Conservation (phyloP, 1,284 basidiomycete genomes). For the Leccinum cinnamomeum region DNA sequence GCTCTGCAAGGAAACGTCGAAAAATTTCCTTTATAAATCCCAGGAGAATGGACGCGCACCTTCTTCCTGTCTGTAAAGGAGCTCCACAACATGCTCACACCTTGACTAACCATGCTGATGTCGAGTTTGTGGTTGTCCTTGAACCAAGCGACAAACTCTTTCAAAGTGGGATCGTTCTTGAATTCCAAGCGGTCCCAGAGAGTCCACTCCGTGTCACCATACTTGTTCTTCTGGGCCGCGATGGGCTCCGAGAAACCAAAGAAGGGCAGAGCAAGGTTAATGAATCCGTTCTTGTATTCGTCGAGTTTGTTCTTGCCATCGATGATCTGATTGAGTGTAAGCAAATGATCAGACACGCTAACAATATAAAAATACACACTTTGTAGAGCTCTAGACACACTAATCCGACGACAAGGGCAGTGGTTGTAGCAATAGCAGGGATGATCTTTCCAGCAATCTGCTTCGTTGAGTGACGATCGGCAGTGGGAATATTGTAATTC, state of each 20-base stretch:
- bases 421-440: slow-evolving; percentile 98
- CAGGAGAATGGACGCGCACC: slow-evolving; percentile 41
- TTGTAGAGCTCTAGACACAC: slow-evolving; percentile 98
- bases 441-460: slow-evolving; percentile 99
- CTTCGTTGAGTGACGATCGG: slow-evolving; percentile 95
- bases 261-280: slow-evolving; percentile 98
- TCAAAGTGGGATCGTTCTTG: slow-evolving; percentile 84
- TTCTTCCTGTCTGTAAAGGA: slow-evolving; percentile 91
- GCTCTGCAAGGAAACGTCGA: slow-evolving; percentile 49
- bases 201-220: slow-evolving; percentile 90
- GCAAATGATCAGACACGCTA: not conserved
- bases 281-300: slow-evolving; percentile 97
- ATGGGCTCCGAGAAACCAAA: slow-evolving; percentile 99
- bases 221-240: slow-evolving; percentile 88
- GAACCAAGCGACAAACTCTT: slow-evolving; percentile 88
- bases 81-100: slow-evolving; percentile 98
- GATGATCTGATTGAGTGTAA: slow-evolving; percentile 66
- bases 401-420: slow-evolving; percentile 91
- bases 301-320: slow-evolving; percentile 94
- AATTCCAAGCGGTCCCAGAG: slow-evolving; percentile 99
- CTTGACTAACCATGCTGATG: slow-evolving; percentile 94
- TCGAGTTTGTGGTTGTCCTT: slow-evolving; percentile 83
- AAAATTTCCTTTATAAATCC: not conserved
- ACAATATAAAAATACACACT: slow-evolving; percentile 41
- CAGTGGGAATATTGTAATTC: slow-evolving; percentile 91